Evolutionary conservation across 176 grass and related monocot genomes (phyloP).

Genomic region (Oryza glaberrima): DNA sequence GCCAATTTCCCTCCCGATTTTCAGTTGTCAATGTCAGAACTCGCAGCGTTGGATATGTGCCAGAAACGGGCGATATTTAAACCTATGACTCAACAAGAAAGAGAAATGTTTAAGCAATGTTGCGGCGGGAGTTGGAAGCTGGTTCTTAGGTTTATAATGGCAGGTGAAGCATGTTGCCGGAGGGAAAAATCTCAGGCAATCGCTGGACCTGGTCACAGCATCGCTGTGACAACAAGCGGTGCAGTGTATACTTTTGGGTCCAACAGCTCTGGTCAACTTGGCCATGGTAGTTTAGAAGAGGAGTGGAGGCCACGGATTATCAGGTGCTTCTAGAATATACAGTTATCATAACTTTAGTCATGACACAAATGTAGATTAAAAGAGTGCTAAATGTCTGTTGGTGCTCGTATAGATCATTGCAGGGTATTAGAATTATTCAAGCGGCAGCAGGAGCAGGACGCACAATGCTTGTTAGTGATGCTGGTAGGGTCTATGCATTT

Average conservation of each 20-base stretch:
- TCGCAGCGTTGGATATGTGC: constrained; percentile 91
- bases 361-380: constrained; percentile 36
- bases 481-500: constrained; percentile 83
- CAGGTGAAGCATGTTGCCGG: constrained; percentile 74
- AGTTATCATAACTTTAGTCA: constrained; percentile 44
- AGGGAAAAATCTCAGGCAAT: constrained; percentile 87
- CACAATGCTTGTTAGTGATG: constrained; percentile 88
- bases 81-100: constrained; percentile 72
- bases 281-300: constrained; percentile 79
- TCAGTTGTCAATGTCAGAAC: constrained; percentile 75
- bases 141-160: constrained; percentile 87
- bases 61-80: constrained; percentile 90
- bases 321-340: constrained; percentile 67
- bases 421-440: constrained; percentile 90
- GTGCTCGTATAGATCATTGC: constrained; percentile 66
- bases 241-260: constrained; percentile 77
- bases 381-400: constrained; percentile 32
- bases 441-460: constrained; percentile 73
- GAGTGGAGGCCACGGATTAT: constrained; percentile 81
- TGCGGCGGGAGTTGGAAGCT: constrained; percentile 87
- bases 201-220: constrained; percentile 83
- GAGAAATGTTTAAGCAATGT: constrained; percentile 64
- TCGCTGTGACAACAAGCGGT: constrained; percentile 69
- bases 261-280: constrained; percentile 88
- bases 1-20: constrained; percentile 84